Base-by-base conservation (phyloP, 1,284 basidiomycete species). In the Ganoderma lucidum region DNA sequence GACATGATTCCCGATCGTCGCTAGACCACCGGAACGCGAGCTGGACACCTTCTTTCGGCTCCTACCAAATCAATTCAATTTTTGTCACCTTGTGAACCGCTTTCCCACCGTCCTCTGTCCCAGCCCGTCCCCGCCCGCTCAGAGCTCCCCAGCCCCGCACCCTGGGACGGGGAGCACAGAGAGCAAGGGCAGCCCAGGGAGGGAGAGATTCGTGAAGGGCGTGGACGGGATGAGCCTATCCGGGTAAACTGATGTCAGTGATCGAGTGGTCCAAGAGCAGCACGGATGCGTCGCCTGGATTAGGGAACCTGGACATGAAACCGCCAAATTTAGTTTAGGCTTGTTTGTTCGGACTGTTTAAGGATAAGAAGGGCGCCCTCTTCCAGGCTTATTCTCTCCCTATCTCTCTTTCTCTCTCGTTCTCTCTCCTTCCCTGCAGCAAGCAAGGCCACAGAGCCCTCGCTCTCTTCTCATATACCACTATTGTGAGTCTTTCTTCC, bases 311-410 rank as follows among this genome's bases (percentile, higher is more conserved):
- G 66, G 72, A 72, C 70, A 69, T 74, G 77, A 74, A 71, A 71
- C 70, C 75, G 73, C 76, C 75, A 76, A 75, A 77, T 77, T 71
- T 75, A 79, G 78, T 80, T 80, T 77, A 78, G 78, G 73, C 70
- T 80, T 82, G 81, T 81, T 82, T 81, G 81, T 80, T 74, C 81
- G 80, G 79, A 81, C 83, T 82, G 84, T 83, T 84, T 84, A 85
- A 78, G 82, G 83, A 85, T 86, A 86, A 86, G 85, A 85, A 81
- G 80, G 78, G 79, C 77, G 79, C 77, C 74, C 77, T 70, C 75
- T 75, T 71, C 70, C 71, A 73, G 71, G 73, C 69, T 73, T 77
- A 75, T 78, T 79, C 73, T 74, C 74, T 71, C 78, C 77, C 77
- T 80, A 77, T 74, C 75, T 72, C 72, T 71, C 74, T 74, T 75